Evolutionary conservation across 2,329 filamentous ascomycete genomes (phyloP), one percentile per base, ranked within the genome.

Genomic region (Xylaria sp.): DNA sequence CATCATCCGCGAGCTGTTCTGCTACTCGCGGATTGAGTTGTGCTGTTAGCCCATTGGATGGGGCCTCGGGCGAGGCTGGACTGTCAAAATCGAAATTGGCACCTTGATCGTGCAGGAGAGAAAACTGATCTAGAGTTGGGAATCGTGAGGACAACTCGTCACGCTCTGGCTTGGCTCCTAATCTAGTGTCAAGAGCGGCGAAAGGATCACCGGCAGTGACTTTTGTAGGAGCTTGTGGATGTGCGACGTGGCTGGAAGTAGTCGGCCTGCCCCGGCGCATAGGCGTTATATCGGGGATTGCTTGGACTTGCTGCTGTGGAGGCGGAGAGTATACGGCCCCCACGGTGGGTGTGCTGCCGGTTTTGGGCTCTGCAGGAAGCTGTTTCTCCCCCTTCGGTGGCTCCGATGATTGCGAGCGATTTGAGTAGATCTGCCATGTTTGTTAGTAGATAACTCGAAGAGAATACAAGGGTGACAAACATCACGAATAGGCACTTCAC

Each of bases 41-140:
- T 17, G 82, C 81, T 29, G 85, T 76, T 40, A 78, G 76, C 10
- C 80, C 77, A 33, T 48, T 62, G 13, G 64, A 53, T 15, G 59
- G 44, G 19, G 64, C 66, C 65, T 74, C 75, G 38, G 79, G 76
- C 23, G 83, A 79, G 6, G 80, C 76, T n/a, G 81, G 74, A 13
- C 81, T 78, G 61, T 91, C 89, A 73, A 97, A 97, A 56, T 94
- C 89, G 70, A 97, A 97, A 62, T 92, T 93, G 63, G 86, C 79
- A 3, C 91, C 90, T 64, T 91, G 86, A 65, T 98, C 93, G 68
- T 96, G 92, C 44, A 97, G 80, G 17, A 99, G 81, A 3, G 94
- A 89, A 72, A 99, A 99, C 68, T 98, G 92, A 71, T 98, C 93
- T 23, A 99, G 81, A 5, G 92, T 93, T 0, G 95, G 95, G 68